These are phyloP conservation scores for Umbilicaria muhlenbergii DNA, from an alignment of 495 filamentous ascomycete species.

Conservation along the genomic window DNA sequence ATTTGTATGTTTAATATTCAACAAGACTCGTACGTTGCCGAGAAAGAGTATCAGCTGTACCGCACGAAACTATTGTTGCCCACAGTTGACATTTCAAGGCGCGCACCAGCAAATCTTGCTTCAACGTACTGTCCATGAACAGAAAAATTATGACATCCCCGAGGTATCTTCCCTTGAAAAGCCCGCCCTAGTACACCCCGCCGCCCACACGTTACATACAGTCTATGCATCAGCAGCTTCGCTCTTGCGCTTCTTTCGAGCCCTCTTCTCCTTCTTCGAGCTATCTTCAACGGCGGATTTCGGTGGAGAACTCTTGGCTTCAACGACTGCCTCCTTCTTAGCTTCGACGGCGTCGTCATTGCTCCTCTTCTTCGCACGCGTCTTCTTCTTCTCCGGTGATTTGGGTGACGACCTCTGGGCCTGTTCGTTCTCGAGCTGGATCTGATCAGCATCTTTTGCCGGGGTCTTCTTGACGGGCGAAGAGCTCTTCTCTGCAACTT, in stretches of 20 bases:
- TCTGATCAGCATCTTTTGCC: slow-evolving; percentile 12
- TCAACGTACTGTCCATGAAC: too few species aligned
- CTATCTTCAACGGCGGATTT: slow-evolving; percentile 15
- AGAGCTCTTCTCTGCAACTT: slow-evolving; percentile 14
- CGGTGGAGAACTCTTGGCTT: slow-evolving; percentile 36
- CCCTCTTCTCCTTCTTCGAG: slow-evolving; percentile 27
- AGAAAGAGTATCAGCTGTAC: too few species aligned
- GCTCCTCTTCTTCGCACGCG: slow-evolving; percentile 26
- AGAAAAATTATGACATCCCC: too few species aligned
- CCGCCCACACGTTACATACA: too few species aligned
- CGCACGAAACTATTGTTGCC: too few species aligned
- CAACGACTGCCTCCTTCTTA: slow-evolving; percentile 25
- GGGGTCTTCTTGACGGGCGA: slow-evolving; percentile 13
- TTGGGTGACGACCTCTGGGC: slow-evolving; percentile 10
- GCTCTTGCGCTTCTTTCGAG: slow-evolving; percentile 56
- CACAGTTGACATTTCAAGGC: too few species aligned
- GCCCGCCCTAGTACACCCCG: too few species aligned
- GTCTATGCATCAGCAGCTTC: slow-evolving; percentile 16
- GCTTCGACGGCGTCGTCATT: slow-evolving; percentile 20
- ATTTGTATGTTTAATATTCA: too few species aligned
- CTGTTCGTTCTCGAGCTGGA: slow-evolving; percentile 3
- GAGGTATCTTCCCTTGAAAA: too few species aligned
- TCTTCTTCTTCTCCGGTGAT: slow-evolving; percentile 26
- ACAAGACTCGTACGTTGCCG: too few species aligned
- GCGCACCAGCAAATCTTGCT: too few species aligned